phyloP scores from a whole-genome alignment of 805 yeast species.

The Blastobotrys attinorum region DNA sequence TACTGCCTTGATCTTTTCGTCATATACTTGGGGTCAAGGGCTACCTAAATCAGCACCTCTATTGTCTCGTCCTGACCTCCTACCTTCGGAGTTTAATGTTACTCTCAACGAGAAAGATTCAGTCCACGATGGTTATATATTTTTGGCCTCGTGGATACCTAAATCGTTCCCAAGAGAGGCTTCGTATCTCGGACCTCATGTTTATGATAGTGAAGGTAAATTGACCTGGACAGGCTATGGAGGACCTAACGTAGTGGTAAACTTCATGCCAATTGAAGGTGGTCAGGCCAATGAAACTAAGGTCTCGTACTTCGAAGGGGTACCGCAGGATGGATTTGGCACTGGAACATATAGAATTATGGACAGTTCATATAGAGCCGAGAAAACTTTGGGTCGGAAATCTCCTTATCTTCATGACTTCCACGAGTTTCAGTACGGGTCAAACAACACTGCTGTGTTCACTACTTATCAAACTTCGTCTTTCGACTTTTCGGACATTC shows the following conservation, averaged over 20 bases:
- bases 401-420: conserved; percentile 3
- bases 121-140: neutral
- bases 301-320: neutral
- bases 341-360: conserved; percentile 1
- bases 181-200: neutral
- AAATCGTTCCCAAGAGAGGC: neutral
- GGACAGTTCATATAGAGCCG: neutral
- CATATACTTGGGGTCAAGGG: no score
- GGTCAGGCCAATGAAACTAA: no score
- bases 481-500: conserved; percentile 1
- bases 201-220: neutral
- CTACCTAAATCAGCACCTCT: no score
- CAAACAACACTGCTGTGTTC: conserved; percentile 5
- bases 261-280: conserved; percentile 3
- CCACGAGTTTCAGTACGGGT: conserved; percentile 3
- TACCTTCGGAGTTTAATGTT: neutral
- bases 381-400: neutral
- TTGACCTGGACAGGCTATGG: conserved; percentile 3
- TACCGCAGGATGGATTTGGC: neutral
- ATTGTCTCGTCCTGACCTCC: neutral
- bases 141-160: conserved; percentile 1
- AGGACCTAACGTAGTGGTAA: neutral
- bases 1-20: no score
- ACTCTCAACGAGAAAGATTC: neutral
- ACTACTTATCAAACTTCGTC: conserved; percentile 4